Evolutionary conservation across 306 rosid species (phyloP).

Genomic region (Purshia tridentata): DNA sequence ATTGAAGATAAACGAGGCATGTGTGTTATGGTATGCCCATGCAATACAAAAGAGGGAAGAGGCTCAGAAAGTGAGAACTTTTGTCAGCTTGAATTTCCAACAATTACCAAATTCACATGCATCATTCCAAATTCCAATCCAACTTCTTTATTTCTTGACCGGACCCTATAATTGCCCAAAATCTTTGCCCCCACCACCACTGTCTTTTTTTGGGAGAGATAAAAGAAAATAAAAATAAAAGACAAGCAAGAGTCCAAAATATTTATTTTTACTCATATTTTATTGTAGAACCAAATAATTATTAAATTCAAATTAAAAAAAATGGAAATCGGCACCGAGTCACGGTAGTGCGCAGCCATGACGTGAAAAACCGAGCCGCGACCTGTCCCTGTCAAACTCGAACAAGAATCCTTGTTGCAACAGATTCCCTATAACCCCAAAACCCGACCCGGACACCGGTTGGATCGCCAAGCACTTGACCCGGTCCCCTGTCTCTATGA

Average conservation of each 20-base stretch:
- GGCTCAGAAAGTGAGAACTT: no score
- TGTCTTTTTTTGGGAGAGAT: neutral
- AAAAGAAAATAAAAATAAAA: slow-evolving; percentile 6
- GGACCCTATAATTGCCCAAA: no score
- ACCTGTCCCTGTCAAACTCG: slow-evolving; percentile 60
- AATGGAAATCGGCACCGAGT: neutral
- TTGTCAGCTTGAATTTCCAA: no score
- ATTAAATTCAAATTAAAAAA: neutral
- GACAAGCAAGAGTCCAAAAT: slow-evolving; percentile 1
- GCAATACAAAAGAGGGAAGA: no score
- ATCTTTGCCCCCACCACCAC: no score
- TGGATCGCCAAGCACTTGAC: slow-evolving; percentile 65
- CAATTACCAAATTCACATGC: no score
- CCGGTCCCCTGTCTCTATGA: slow-evolving; percentile 48
- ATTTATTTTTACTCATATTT: neutral
- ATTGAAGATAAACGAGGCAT: no score
- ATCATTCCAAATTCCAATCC: no score
- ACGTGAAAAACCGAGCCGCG: slow-evolving; percentile 73
- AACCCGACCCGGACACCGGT: slow-evolving; percentile 53
- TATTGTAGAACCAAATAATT: slow-evolving; percentile 1
- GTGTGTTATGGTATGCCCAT: no score
- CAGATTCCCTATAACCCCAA: slow-evolving; percentile 75
- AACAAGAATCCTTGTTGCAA: slow-evolving; percentile 83
- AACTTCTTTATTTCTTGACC: no score
- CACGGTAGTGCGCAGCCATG: slow-evolving; percentile 63